These are phyloP conservation scores for Talaromyces sp. DNA, from an alignment of 2,329 filamentous ascomycete genomes.

Conservation along the genomic window DNA sequence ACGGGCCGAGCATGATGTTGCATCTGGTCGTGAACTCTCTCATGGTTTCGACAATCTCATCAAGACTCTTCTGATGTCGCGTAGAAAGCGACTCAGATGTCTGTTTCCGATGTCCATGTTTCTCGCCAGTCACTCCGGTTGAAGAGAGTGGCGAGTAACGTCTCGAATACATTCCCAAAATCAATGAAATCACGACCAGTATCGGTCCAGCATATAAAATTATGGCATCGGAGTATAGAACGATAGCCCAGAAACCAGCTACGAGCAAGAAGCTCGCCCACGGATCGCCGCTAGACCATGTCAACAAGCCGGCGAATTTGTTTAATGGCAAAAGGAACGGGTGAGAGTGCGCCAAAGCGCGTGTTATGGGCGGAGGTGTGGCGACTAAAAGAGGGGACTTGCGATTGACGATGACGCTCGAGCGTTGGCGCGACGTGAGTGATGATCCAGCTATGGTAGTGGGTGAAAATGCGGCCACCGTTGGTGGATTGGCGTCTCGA, in stretches of 20 bases:
- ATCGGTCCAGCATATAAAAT: constrained; percentile 79
- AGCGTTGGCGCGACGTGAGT: constrained; percentile 70
- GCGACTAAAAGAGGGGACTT: constrained; percentile 91
- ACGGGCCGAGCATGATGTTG: constrained; percentile 85
- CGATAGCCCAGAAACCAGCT: constrained; percentile 77
- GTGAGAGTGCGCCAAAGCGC: constrained; percentile 91
- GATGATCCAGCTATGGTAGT: constrained; percentile 68
- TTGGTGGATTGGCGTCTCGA: constrained; percentile 59
- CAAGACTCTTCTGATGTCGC: constrained; percentile 86
- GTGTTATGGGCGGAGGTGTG: constrained; percentile 90
- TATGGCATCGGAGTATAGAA: constrained; percentile 82
- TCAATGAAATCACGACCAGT: constrained; percentile 72
- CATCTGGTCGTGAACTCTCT: constrained; percentile 87
- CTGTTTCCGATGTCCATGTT: constrained; percentile 52
- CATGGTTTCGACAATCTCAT: constrained; percentile 92
- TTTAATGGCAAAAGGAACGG: constrained; percentile 90
- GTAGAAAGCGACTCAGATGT: constrained; percentile 63
- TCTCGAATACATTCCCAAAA: constrained; percentile 87
- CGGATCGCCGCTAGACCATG: constrained; percentile 89
- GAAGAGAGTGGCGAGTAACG: constrained; percentile 88
- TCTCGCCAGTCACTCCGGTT: constrained; percentile 70
- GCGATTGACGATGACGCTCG: constrained; percentile 91
- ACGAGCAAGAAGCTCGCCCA: constrained; percentile 97
- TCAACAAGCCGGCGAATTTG: constrained; percentile 76
- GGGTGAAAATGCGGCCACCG: constrained; percentile 86